Evolutionary conservation across 2,329 filamentous ascomycete species (phyloP).

Genomic region (Fusarium incarnatum): DNA sequence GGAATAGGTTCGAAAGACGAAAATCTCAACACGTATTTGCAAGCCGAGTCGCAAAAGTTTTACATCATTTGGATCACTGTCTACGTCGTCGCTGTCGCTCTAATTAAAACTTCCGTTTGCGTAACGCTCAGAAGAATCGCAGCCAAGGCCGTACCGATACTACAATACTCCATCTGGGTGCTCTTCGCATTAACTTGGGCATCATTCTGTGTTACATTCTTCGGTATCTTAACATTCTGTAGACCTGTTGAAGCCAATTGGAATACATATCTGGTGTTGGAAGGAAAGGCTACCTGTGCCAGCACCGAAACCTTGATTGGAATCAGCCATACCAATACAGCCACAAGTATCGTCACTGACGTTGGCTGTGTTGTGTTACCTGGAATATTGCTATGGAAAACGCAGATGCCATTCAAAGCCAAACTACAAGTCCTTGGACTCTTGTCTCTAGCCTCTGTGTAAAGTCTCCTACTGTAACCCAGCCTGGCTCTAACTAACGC

Average conservation of each 20-base stretch:
- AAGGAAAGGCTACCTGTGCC: neutral
- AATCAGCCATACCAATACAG: conserved; percentile 13
- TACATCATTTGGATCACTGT: conserved; percentile 10
- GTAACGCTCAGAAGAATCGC: conserved; percentile 9
- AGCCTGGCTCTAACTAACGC: fast-evolving
- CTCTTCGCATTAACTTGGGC: conserved; percentile 8
- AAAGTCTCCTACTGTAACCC: neutral
- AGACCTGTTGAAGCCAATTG: neutral
- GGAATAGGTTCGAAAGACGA: neutral
- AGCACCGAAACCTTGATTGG: conserved; percentile 3
- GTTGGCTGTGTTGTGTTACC: conserved; percentile 2
- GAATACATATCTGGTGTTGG: neutral
- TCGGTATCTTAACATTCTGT: conserved; percentile 4
- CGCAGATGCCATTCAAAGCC: conserved; percentile 1
- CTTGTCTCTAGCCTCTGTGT: conserved; percentile 9
- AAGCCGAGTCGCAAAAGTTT: conserved; percentile 7
- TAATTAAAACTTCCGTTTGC: conserved; percentile 9
- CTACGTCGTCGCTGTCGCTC: conserved; percentile 8
- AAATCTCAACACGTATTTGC: neutral
- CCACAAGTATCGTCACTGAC: conserved; percentile 10
- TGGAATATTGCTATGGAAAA: conserved; percentile 7
- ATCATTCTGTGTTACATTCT: conserved; percentile 9
- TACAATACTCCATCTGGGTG: conserved; percentile 3
- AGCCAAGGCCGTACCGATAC: neutral
- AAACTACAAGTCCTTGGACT: conserved; percentile 11